Evolutionary conservation across 768 basidiomycete species (phyloP).

Genomic region (Termitomyces sp.): DNA sequence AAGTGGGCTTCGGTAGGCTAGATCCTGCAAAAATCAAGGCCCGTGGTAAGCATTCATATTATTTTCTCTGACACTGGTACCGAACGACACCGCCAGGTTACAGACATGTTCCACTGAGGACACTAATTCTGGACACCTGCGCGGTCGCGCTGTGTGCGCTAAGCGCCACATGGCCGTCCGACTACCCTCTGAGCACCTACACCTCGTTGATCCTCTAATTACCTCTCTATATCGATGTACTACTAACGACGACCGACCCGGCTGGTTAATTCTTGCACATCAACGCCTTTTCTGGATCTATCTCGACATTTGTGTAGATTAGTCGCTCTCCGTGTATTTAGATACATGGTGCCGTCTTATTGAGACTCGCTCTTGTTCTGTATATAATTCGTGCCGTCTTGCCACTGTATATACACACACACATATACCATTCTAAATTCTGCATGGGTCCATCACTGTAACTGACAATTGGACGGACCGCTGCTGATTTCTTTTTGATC

Average conservation of each 20-base stretch:
- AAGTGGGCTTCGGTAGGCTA: conserved; percentile 2
- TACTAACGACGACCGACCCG: neutral
- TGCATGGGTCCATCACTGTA: neutral
- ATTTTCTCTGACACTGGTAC: neutral
- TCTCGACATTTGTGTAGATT: conserved; percentile 2
- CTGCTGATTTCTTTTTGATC: no score
- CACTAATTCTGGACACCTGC: conserved; percentile 9
- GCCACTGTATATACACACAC: conserved; percentile 1
- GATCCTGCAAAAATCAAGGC: neutral
- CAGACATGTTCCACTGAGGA: conserved; percentile 4
- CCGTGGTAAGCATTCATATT: conserved; percentile 3
- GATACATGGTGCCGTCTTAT: neutral
- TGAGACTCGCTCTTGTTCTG: neutral
- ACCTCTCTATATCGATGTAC: neutral
- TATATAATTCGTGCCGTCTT: neutral
- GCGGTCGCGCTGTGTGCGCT: conserved; percentile 1
- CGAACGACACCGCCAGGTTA: conserved; percentile 3
- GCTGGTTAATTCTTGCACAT: neutral
- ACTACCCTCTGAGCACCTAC: neutral
- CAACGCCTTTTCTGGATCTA: neutral
- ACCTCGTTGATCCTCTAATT: neutral
- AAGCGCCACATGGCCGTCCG: conserved; percentile 9
- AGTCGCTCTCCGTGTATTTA: neutral
- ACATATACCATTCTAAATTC: neutral
- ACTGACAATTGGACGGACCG: neutral